Base-by-base conservation (phyloP, 1,139 yeast genomes). In the Candida sanyaensis region DNA sequence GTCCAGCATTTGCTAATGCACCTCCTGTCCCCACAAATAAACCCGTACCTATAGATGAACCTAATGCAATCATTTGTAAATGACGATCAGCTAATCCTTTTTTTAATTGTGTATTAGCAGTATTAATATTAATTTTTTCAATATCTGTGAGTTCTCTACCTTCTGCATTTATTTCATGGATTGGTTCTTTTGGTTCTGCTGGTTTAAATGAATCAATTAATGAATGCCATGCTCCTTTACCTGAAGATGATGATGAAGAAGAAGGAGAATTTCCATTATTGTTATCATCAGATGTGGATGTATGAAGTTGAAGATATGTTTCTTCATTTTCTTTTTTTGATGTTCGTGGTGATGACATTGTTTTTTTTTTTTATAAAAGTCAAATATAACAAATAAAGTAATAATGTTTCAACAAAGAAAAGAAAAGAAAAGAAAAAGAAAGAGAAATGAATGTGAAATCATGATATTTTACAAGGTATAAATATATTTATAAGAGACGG, bases 21-120 rank as follows among this genome's bases (percentile, higher is more conserved):
- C 60, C 52, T 12, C 69, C 71, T 34, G 64, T 58, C 8, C 69
- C 71, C 10, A 66, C 66, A 44, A 66, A 63, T 41, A 73, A 63
- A 12, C 78, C 78, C 1, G 77, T 69, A 5, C 96, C 96, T 48
- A 89, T 86, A 55, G 92, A 86, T 21, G 95, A 88, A 17, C 95
- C 96, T 44, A 89, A 75, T 36, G 96, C 88, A 53, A 90, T 87
- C 86, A 86, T 80, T 57, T 83, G 80, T 45, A 69, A 55, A 46
- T 68, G 74, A 51, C 75, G 56, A 7, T 69, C 55, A 48, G 67
- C 69, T 48, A 71, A 63, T 33, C 61, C 62, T 53, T 76, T 59
- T 28, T 69, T 61, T 43, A 74, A 65, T 43, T 69, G 73, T 30
- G 78, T 69, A 51, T 71, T 69, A 27, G 77, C 73, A 0, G 77